Base-by-base conservation (phyloP, 495 filamentous ascomycete genomes). In the Aspergillus indologenus region DNA sequence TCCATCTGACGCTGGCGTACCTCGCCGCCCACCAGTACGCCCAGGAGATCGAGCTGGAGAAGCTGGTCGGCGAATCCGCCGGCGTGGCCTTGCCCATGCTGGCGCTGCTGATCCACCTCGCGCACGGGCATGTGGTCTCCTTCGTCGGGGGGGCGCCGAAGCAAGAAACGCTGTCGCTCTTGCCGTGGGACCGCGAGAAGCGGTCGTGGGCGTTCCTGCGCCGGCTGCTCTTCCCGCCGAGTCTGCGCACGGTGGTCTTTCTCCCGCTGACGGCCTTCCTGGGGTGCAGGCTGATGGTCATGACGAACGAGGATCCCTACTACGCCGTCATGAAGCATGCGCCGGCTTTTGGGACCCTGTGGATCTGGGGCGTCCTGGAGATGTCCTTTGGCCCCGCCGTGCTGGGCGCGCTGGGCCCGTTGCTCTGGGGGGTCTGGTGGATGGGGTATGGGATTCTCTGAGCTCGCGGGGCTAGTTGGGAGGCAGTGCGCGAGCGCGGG, bases 291-390 rank as follows among this genome's bases (percentile, higher is more conserved):
- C 77, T 96, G 42, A 86, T 98, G 42, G 75, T 87, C 56, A 85
- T 91, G 19, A 90, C 88, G 5, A 98, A 96, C 66, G 79, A 73
- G 26, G 81, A 85, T 54, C 84, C 86, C 0, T 96, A 96, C 65
- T 86, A 91, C 67, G 89, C 86, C 12, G 86, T 96, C 3, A 93
- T 98, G 94, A 95, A 96, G 76, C 85, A 83, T 56, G 90, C 91
- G 0, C 94, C 94, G 20, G 85, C 91, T 20, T 69, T 96, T n/a
- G 95, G 91, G 1, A 91, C 89, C 17, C 69, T 97, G 19, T 96
- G 93, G 93, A 84, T 98, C 15, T 98, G 93, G 94, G 87, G 87
- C 18, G 85, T 96, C 34, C 76, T 96, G 49, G 94, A 98, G 73
- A 83, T 97, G 75, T 75, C 87, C n/a, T 76, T 95, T 54, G 70